Evolutionary conservation across 1,139 yeast species (phyloP).

Genomic region (Citeromyces hawaiiensis): DNA sequence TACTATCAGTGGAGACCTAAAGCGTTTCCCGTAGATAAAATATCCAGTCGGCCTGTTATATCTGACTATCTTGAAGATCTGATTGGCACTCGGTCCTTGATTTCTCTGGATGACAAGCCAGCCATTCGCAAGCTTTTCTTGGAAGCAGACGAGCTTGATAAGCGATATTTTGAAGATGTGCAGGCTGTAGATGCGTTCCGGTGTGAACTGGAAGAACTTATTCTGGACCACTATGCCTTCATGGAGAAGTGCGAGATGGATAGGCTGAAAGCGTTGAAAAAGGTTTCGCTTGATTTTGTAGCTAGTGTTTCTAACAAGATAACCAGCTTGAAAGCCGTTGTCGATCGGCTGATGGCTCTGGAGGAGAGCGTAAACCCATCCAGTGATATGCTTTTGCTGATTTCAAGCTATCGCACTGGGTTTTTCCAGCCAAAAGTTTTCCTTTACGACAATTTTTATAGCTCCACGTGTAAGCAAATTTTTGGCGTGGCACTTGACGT

Average conservation of each 20-base stretch:
- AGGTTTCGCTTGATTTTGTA: slow-evolving; percentile 64
- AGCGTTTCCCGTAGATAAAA: slow-evolving; percentile 50
- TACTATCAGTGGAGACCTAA: slow-evolving; percentile 73
- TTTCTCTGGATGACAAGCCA: slow-evolving; percentile 37
- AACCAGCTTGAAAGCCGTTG: slow-evolving; percentile 31
- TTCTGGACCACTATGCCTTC: slow-evolving; percentile 63
- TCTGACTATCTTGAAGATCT: slow-evolving; percentile 40
- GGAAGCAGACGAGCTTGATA: slow-evolving; percentile 51
- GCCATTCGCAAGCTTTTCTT: slow-evolving; percentile 37
- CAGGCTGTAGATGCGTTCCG: slow-evolving; percentile 50
- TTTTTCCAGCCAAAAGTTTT: slow-evolving; percentile 61
- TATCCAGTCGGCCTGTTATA: slow-evolving; percentile 11
- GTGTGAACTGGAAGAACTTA: slow-evolving; percentile 62
- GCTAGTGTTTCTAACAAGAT: slow-evolving; percentile 31
- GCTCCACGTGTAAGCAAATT: slow-evolving; percentile 56
- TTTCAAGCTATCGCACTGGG: slow-evolving; percentile 67
- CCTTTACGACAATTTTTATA: slow-evolving; percentile 70
- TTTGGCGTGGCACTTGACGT: slow-evolving; percentile 75
- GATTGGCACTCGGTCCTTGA: slow-evolving; percentile 26
- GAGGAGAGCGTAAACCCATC: slow-evolving; percentile 70
- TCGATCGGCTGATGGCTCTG: slow-evolving; percentile 48
- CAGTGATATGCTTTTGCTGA: slow-evolving; percentile 52
- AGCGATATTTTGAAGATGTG: slow-evolving; percentile 44
- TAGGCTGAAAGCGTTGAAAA: slow-evolving; percentile 64
- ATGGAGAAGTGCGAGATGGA: slow-evolving; percentile 82